Conservation (phyloP, 306 rosid genomes). For the Prosopis cineraria region DNA sequence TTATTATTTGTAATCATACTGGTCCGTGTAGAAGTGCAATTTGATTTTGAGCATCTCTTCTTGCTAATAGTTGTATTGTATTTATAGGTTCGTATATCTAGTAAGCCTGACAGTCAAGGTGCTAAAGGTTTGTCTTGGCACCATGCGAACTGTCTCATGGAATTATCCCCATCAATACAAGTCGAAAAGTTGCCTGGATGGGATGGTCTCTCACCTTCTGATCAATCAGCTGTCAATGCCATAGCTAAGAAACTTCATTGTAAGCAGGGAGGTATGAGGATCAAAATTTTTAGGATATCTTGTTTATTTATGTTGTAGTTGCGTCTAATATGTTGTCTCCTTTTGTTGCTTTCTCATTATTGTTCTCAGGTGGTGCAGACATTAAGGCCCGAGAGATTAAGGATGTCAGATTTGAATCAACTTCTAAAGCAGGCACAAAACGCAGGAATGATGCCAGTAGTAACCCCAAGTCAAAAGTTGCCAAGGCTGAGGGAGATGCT, state of each 20-base stretch:
- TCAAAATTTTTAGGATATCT: slow-evolving; percentile 30
- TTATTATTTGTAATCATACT: slow-evolving; percentile 5
- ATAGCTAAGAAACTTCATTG: slow-evolving; percentile 50
- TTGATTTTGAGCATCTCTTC: slow-evolving; percentile 36
- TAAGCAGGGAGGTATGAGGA: slow-evolving; percentile 49
- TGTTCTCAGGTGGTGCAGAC: slow-evolving; percentile 46
- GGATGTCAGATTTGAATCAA: slow-evolving; percentile 37
- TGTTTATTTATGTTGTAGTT: slow-evolving; percentile 21
- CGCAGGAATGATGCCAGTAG: slow-evolving; percentile 57
- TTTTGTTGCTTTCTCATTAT: slow-evolving; percentile 28
- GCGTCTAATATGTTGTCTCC: slow-evolving; percentile 9
- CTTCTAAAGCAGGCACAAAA: slow-evolving; percentile 66
- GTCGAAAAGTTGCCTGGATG: slow-evolving; percentile 85
- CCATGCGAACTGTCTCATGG: slow-evolving; percentile 88
- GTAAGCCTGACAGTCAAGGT: slow-evolving; percentile 79
- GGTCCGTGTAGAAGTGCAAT: slow-evolving; percentile 7
- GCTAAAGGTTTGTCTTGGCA: slow-evolving; percentile 84
- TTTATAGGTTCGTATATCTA: slow-evolving; percentile 79
- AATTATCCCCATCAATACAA: slow-evolving; percentile 62
- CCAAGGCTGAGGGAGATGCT: slow-evolving; percentile 60
- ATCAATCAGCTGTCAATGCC: slow-evolving; percentile 67
- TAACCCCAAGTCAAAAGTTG: slow-evolving; percentile 65
- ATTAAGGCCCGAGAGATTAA: slow-evolving; percentile 48
- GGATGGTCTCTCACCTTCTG: slow-evolving; percentile 71
- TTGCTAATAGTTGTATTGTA: slow-evolving; percentile 28